Evolutionary conservation across 2,329 filamentous ascomycete species (phyloP), one percentile per base, ranked within the genome.

Genomic region (Lachnellula cervina): DNA sequence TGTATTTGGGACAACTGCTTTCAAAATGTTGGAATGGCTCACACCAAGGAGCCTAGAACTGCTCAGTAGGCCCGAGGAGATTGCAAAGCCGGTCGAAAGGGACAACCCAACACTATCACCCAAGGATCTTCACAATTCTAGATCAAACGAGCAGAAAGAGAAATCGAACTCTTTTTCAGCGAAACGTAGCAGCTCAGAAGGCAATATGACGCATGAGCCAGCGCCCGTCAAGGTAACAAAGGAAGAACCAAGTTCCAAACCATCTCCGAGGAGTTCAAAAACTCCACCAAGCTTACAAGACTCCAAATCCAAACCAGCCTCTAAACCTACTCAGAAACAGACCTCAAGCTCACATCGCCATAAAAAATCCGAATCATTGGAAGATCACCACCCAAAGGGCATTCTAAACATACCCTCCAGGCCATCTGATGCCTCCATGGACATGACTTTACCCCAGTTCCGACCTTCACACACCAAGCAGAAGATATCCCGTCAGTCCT

Each of bases 21-120:
- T 87, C 69, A 86, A 84, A 64, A 87, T 87, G 82, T 65, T 88
- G 3, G 84, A 88, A 67, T 88, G 83, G 84, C 71, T 88, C n/a
- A 83, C 83, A 1, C 83, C 83, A 0, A 76, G 76, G 53, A 78
- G 65, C 44, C 34, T 70, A 38, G 61, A 65, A 8, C 42, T 54
- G 17, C 45, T 66, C 17, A 59, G 59, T 25, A 57, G 58, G 8
- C 47, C 59, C 2, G 51, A 58, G 23, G 55, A 58, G 3, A 37
- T 6, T 38, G 46, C 25, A 9, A 14, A 34, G 46, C 14, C 14
- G 23, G 46, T 6, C 5, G 16, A 49, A 19, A 34, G 17, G 19
- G 17, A 19, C 11, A 42, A 9, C 38, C 17, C 16, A 16, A 42
- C 9, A 19, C 16, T 13, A 11, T 19, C 38, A 11, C 14, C 38